Evolutionary conservation across 257 asterid genomes (phyloP), one percentile per base, ranked within the genome.

Genomic region (Gentiana macrophylla): DNA sequence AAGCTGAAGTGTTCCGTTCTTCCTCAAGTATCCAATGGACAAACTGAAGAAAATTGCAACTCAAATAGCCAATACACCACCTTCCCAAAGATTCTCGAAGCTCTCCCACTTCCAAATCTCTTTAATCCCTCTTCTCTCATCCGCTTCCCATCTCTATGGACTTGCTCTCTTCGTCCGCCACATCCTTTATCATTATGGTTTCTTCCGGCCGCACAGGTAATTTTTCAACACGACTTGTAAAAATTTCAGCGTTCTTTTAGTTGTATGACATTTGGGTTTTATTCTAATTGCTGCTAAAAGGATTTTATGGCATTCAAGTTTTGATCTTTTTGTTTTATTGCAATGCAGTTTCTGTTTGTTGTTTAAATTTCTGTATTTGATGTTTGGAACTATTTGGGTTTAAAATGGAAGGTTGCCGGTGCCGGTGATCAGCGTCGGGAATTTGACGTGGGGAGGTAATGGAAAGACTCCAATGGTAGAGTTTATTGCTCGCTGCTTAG

Each of bases 391-490:
- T 34, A 47, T 35, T 61, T 52, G 49, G 0, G 37, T 34, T 11
- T 38, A n/a, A 35, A 44, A 38, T 44, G 51, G 43, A 46, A 88
- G 97, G 88, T 65, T 88, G 69, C 88, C 95, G 12, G 87, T 87
- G 53, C 80, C 92, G 57, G 95, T 87, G 76, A 81, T 91, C 41
- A 78, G 96, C 63, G 94, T 91, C 37, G 98, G 98, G 61, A 91
- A 91, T 78, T 70, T 91, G 80, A 91, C 98, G 32, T 87, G 98
- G 98, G 98, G 98, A 67, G 96, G 98, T 76, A 91, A 86, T 46
- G 98, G 98, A 49, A 91, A 91, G 77, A 91, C 98, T 53, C 98
- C 98, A 1, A 91, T 91, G 96, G 98, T 79, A 60, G 96, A 87
- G 72, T 85, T 74, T 62, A 74, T 91, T 32, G 86, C 98, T 3